Evolutionary conservation across 2,329 filamentous ascomycete species (phyloP), one percentile per base, ranked within the genome.

Genomic region (Nemania sp.): DNA sequence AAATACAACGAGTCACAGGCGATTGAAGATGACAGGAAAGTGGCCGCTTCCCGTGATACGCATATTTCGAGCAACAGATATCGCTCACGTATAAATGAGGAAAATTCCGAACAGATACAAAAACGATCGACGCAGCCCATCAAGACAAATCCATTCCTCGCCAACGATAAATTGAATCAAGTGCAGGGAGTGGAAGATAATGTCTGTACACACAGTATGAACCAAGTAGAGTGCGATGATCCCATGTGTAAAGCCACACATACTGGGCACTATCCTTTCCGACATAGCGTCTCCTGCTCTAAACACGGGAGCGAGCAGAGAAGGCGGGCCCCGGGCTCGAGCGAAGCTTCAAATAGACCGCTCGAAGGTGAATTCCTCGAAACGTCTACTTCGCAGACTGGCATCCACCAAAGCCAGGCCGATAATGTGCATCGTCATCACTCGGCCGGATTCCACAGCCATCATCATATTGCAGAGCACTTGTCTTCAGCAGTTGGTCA

Each of bases 391-490:
- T 39, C 52, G 19, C 40, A 23, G 26, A 19, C 53, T 40, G 55
- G 33, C 7, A 26, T 45, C 9, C 31, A 33, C 11, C 49, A 48
- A 37, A 36, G 15, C 5, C 26, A 50, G 22, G 42, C 56, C 23
- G 12, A 60, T 22, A 47, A 34, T 15, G 28, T 54, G 19, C 62
- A 65, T 50, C 55, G 52, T 24, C 65, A 65, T 49, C 60, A 73
- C 55, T 66, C 68, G 6, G 58, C 71, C 33, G 67, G 70, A 20
- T 64, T 75, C 5, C 65, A 72, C 45, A 64, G 64, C 41, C 60
- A 66, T 15, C 64, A 68, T 24, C 72, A 73, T 53, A 70, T 70
- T 50, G 61, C 68, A 39, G 68, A 72, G 39, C 69, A 73, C 39
- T 60, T 73, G 11, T 63, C 66, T 12, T 49, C 49, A 14, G 60